phyloP scores from a whole-genome alignment of 2,329 filamentous ascomycete species.

The Fusarium bulbicola region DNA sequence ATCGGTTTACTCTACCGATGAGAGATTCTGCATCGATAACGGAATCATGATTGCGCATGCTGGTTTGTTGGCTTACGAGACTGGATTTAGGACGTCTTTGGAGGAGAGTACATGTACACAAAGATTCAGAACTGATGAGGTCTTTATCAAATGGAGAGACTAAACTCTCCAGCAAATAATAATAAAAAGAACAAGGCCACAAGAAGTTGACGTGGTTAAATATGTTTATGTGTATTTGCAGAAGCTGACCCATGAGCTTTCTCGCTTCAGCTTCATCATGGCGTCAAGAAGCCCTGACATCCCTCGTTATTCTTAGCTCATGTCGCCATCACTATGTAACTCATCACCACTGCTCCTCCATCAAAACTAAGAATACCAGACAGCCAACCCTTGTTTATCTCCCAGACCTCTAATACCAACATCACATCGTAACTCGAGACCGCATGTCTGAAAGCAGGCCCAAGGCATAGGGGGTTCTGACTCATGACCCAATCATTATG shows the following conservation, averaged over 20 bases:
- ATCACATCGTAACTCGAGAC: slow-evolving; percentile 19
- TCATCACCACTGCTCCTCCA: neutral
- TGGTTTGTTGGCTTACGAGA: slow-evolving; percentile 84
- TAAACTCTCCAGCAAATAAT: slow-evolving; percentile 40
- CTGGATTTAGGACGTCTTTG: slow-evolving; percentile 79
- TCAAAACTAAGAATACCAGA: neutral
- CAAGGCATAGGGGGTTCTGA: neutral
- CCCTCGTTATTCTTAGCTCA: neutral
- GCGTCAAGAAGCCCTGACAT: neutral
- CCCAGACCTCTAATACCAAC: slow-evolving; percentile 1
- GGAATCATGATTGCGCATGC: slow-evolving; percentile 99
- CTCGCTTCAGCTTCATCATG: neutral
- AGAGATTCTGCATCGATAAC: slow-evolving; percentile 98
- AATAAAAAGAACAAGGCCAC: neutral
- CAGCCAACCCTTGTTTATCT: neutral
- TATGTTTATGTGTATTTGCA: neutral
- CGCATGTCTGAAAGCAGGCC: slow-evolving; percentile 1
- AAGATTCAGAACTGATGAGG: slow-evolving; percentile 83
- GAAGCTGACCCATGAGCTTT: neutral
- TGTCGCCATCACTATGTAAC: neutral
- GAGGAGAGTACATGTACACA: slow-evolving; percentile 88
- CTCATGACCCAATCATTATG: neutral
- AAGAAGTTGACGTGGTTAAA: neutral
- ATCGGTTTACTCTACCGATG: slow-evolving; percentile 92
- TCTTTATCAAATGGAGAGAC: slow-evolving; percentile 81